Evolutionary conservation across 2,329 filamentous ascomycete genomes (phyloP).

Genomic region (Neonectria hederae): DNA sequence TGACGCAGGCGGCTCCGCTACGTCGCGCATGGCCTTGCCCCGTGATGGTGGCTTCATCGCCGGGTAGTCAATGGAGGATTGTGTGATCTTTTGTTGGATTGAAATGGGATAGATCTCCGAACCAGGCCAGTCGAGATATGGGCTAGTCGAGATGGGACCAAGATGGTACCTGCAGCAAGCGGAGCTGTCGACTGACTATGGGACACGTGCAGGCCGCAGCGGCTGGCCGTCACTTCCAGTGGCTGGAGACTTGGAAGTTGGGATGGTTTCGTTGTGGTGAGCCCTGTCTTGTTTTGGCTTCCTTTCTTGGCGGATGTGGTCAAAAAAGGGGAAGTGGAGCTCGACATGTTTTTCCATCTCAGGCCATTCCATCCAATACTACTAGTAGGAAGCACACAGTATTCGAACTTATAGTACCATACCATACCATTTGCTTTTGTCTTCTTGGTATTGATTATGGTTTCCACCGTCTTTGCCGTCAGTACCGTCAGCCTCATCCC

Average conservation of each 20-base stretch:
- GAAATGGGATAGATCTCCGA: slow-evolving; percentile 36
- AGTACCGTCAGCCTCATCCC: slow-evolving; percentile 19
- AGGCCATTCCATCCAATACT: slow-evolving; percentile 31
- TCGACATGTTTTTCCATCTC: slow-evolving; percentile 19
- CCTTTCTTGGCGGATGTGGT: not conserved
- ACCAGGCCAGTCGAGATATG: slow-evolving; percentile 4
- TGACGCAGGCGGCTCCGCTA: not conserved
- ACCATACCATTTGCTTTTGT: slow-evolving; percentile 23
- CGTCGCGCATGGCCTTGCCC: not conserved
- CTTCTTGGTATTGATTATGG: not conserved
- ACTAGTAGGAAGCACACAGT: too few relatives aligned
- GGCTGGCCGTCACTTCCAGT: slow-evolving; percentile 1
- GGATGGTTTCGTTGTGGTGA: not conserved
- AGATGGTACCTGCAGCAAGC: slow-evolving; percentile 43
- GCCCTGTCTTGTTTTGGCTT: not conserved
- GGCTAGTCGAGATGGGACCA: slow-evolving; percentile 30
- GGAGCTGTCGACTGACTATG: slow-evolving; percentile 26
- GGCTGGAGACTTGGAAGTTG: slow-evolving; percentile 6
- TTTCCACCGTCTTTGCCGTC: slow-evolving; percentile 16
- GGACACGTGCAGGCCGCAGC: slow-evolving; percentile 29
- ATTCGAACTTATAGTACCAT: too few relatives aligned
- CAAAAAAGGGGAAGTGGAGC: slow-evolving; percentile 13
- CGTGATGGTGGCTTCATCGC: slow-evolving; percentile 11
- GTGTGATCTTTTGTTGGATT: slow-evolving; percentile 7
- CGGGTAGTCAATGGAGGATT: not conserved